phyloP scores from a whole-genome alignment of 1,284 basidiomycete genomes.

The Xanthoconium separans region DNA sequence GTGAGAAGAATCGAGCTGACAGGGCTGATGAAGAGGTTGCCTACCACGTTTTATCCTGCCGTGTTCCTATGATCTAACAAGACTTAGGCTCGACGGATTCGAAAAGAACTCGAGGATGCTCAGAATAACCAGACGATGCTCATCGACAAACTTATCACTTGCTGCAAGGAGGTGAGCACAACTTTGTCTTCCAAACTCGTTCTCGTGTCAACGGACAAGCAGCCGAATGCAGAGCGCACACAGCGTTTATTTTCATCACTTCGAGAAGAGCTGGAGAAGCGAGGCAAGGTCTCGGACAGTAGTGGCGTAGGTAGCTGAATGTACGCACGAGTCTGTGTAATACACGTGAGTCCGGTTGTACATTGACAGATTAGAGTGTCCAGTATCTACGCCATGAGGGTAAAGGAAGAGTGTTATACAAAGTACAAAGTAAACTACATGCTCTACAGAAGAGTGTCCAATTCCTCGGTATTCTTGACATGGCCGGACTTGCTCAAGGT shows the following conservation, averaged over 20 bases:
- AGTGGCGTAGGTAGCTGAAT: constrained; percentile 48
- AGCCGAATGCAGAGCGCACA: constrained; percentile 78
- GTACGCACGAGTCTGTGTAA: constrained; percentile 14
- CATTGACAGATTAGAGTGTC: constrained; percentile 1
- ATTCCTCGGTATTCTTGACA: constrained; percentile 47
- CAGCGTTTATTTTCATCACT: constrained; percentile 75
- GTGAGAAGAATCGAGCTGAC: constrained; percentile 64
- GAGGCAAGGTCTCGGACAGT: constrained; percentile 47
- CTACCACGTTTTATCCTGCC: constrained; percentile 19
- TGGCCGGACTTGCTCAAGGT: constrained; percentile 64
- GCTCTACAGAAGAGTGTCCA: constrained; percentile 42
- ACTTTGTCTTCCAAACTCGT: constrained; percentile 1
- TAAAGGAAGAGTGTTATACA: constrained; percentile 7
- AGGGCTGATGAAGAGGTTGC: constrained; percentile 70
- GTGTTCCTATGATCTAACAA: constrained; percentile 10
- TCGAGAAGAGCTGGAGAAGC: constrained; percentile 77
- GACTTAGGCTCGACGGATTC: constrained; percentile 57
- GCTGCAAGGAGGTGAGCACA: constrained; percentile 74
- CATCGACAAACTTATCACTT: constrained; percentile 75
- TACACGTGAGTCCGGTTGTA: constrained; percentile 11
- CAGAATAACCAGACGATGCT: constrained; percentile 73
- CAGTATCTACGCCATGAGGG: too few relatives aligned
- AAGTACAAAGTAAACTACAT: constrained; percentile 31
- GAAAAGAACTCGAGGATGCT: constrained; percentile 71
- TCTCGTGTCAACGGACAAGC: constrained; percentile 26